Evolutionary conservation across 257 asterid genomes (phyloP), one percentile per base, ranked within the genome.

Genomic region (Vinca minor): DNA sequence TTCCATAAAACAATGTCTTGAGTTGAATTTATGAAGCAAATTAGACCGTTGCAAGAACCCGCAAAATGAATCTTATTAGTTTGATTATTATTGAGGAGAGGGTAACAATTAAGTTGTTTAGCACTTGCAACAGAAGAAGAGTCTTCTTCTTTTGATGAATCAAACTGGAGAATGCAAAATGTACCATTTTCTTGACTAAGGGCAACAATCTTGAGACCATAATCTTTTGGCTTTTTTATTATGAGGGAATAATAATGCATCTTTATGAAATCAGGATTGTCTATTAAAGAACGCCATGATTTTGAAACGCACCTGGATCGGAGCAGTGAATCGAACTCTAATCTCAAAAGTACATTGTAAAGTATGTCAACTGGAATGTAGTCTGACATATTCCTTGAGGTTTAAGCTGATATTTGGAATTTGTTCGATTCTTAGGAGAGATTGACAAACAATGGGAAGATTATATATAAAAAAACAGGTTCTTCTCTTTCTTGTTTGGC

Each of bases 241-340:
- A 23, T 39, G 4, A n/a, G 15, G n/a, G 48, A 12, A 2, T 13
- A 1, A 0, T 36, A 47, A 34, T 64, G 68, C 14, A 34, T 0
- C 34, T 39, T 6, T 15, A 28, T 36, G 54, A 52, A 53, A 2
- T 3, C 0, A 1, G 55, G 17, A 8, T 9, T 15, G 11, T 65
- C 70, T 2, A 65, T 65, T 17, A 65, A 39, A 26, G 39, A 50
- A 6, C 21, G 41, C 64, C 64, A 66, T 26, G 56, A 54, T 46
- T 25, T 66, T 18, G 55, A 55, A 0, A 66, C 46, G 56, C 55
- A 54, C 45, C 56, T 66, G 21, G 32, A 54, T 66, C 45, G 62
- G 0, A 66, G 18, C 14, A 66, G 45, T 17, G 55, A 53, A 18
- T 66, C n/a, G n/a, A n/a, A n/a, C n/a, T n/a, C n/a, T n/a, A n/a